Evolutionary conservation across 805 yeast genomes (phyloP), one percentile per base, ranked within the genome.

Genomic region (Saturnispora zaruensis): DNA sequence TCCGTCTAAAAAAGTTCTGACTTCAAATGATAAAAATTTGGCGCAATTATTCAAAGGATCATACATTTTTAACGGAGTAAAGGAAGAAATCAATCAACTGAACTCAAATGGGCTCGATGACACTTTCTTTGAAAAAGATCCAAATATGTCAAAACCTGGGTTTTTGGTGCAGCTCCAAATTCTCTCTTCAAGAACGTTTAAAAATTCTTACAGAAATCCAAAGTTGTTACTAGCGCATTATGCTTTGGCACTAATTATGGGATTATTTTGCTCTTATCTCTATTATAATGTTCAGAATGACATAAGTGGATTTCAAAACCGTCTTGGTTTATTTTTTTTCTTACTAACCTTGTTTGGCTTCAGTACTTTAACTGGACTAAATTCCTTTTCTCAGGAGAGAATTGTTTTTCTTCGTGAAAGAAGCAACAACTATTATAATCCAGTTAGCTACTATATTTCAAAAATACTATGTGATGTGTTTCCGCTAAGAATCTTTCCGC

Each of bases 401-500:
- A 79, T 89, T 42, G 87, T 91, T 16, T 93, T 91, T 61, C 77
- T 93, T 52, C 78, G 96, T 49, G 99, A 93, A 66, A 76, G 99
- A 50, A 89, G 98, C 5, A 93, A 93, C 63, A 91, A 91, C 57
- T 93, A 93, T 65, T 93, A 93, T 66, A 81, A 81, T 52, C 96
- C 99, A 14, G 63, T 83, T 48, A 82, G 95, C 52, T 93, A 90
- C 65, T 93, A 87, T 61, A 58, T 80, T 42, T 84, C 95, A 57
- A 93, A 93, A 63, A 82, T 93, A 34, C 52, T 89, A 3, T 87
- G 96, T 70, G 99, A 93, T 63, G 83, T 93, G 34, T 66, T 93
- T n/a, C 98, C 99, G 3, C 73, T 93, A 56, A 73, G 99, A 56
- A 79, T 93, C 1, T 73, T 93, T n/a, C 99, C 99, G 7, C 99